Evolutionary conservation across 2,329 filamentous ascomycete genomes (phyloP), one percentile per base, ranked within the genome.

Genomic region (Escovopsis weberi): DNA sequence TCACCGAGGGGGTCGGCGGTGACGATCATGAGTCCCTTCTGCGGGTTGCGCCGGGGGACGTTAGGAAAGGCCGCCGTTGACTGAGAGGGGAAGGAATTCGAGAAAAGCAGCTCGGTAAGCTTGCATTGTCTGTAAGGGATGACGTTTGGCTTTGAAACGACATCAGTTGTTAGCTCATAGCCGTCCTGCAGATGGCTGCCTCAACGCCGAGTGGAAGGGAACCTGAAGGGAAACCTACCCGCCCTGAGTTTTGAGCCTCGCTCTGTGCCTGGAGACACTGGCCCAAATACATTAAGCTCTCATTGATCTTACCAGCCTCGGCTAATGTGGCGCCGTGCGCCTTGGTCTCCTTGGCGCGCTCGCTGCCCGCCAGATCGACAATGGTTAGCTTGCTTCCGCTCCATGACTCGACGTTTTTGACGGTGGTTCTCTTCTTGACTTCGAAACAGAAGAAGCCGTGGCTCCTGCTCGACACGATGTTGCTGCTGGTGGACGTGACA

Each of bases 261-360:
- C 82, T 88, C 59, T 95, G 89, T 72, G 94, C 89, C 58, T 96
- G 89, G 53, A 98, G 73, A 58, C 91, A 98, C 57, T 96, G 91
- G 0, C 91, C 91, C 1, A 98, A 73, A 58, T 95, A 96, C 91
- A 98, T 98, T 56, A 98, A 67, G 56, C 85, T 94, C 61, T 95
- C 88, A 56, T 98, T 98, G 59, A 98, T 98, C 65, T 96, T 96
- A 42, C 91, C 91, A 33, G 89, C 91, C 65, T 98, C 91, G 0
- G 84, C 89, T 12, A 98, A 73, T 0, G 89, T 95, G 4, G 86
- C 80, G 11, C 91, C 91, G 0, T 87, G 84, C 0, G 91, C 96
- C 69, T 95, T 95, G 26, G 91, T 88, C 49, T 91, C 87, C 46
- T 88, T 75, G 12, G 89, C 89, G 46, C 91, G 79, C 63, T 98